A percentile compares a stretch with the other conserved stretches of the same genome.
These are phyloP conservation scores for Parietichytrium sp. DNA, from an alignment of 108 stramenopile genomes.

Conservation along the genomic window DNA sequence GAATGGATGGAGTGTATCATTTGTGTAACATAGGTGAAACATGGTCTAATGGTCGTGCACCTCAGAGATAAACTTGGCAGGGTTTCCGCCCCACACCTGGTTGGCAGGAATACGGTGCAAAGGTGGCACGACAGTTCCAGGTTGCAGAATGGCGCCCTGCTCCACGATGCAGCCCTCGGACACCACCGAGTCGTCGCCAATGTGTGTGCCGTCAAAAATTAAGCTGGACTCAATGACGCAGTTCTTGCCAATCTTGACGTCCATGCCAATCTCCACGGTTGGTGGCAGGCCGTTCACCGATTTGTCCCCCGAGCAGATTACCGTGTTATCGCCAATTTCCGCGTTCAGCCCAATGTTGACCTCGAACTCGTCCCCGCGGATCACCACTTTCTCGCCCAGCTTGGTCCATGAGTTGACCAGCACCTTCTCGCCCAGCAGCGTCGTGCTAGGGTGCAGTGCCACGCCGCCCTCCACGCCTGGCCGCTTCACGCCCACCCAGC, in stretches of 20 bases:
- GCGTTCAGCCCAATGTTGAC: neutral
- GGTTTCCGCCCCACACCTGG: constrained; percentile 35
- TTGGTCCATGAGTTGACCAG: neutral
- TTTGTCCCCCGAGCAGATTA: neutral
- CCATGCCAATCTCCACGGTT: neutral
- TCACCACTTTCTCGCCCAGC: constrained; percentile 1
- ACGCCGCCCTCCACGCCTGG: neutral
- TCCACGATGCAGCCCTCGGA: constrained; percentile 8
- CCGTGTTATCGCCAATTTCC: neutral
- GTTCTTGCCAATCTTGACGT: neutral
- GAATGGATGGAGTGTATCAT: too few relatives aligned
- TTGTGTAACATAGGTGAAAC: too few relatives aligned
- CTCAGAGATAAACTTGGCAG: neutral
- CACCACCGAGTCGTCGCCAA: constrained; percentile 5
- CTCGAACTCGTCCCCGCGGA: neutral
- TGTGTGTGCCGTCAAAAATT: neutral
- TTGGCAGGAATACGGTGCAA: neutral
- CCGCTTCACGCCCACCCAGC: neutral
- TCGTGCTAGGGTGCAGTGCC: neutral
- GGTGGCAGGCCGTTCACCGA: constrained; percentile 3
- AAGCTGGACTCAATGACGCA: constrained; percentile 30
- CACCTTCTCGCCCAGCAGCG: neutral
- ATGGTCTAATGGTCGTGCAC: neutral
- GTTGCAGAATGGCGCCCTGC: neutral
- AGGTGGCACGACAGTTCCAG: neutral